Evolutionary conservation across 106 monocot genomes (phyloP).

Genomic region (Chionographis japonica): DNA sequence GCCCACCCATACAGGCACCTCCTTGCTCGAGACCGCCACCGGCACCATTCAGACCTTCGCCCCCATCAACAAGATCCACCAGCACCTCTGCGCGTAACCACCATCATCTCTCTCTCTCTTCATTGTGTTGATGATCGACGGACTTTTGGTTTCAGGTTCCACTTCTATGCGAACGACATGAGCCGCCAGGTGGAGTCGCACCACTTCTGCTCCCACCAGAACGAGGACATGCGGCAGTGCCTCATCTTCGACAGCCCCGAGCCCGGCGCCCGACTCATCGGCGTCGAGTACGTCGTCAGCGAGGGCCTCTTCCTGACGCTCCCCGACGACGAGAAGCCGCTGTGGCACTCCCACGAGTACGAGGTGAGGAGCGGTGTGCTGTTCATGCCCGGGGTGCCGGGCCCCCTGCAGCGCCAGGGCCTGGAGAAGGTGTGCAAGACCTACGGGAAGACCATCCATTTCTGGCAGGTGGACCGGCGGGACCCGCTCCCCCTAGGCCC

Average conservation of each 20-base stretch:
- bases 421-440: constrained; percentile 68
- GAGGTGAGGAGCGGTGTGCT: constrained; percentile 81
- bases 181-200: constrained; percentile 84
- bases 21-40: constrained; percentile 62
- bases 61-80: constrained; percentile 74
- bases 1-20: constrained; percentile 43
- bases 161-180: constrained; percentile 85
- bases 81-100: constrained; percentile 77
- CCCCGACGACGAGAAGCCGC: constrained; percentile 81
- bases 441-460: constrained; percentile 86
- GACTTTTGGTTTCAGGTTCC: constrained; percentile 38
- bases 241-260: constrained; percentile 72
- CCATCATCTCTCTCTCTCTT: neutral
- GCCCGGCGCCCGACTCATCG: constrained; percentile 59
- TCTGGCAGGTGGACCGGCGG: constrained; percentile 83
- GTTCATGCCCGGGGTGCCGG: constrained; percentile 70
- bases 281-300: constrained; percentile 78
- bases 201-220: constrained; percentile 90
- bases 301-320: constrained; percentile 64
- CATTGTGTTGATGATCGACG: neutral
- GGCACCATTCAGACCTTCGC: constrained; percentile 64
- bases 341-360: constrained; percentile 96
- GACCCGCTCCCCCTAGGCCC: constrained; percentile 57
- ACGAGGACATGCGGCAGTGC: constrained; percentile 89
- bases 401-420: constrained; percentile 40